phyloP scores from a whole-genome alignment of 2,329 filamentous ascomycete species.

The Arthroderma sp. region DNA sequence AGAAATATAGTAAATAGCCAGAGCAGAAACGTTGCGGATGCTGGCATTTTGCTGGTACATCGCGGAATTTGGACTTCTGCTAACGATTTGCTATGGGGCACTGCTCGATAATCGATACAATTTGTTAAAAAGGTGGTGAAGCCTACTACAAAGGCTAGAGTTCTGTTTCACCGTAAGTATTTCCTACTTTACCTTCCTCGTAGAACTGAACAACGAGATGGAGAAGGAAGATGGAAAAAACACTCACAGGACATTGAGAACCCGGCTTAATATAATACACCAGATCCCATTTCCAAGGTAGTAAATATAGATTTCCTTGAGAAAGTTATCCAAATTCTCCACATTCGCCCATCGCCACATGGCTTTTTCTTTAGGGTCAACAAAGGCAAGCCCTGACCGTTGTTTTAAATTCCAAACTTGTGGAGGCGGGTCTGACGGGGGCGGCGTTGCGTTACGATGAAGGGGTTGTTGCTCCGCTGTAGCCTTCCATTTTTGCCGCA shows the following conservation, averaged over 20 bases:
- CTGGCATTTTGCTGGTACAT: constrained; percentile 63
- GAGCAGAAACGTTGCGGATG: constrained; percentile 60
- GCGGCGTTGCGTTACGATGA: constrained; percentile 9
- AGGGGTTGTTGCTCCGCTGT: constrained; percentile 32
- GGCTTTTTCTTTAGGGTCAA: constrained; percentile 59
- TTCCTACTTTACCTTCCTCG: not conserved
- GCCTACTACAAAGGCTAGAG: constrained; percentile 67
- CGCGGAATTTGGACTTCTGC: constrained; percentile 54
- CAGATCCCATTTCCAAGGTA: constrained; percentile 71
- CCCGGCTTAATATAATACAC: constrained; percentile 64
- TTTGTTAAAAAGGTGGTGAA: constrained; percentile 74
- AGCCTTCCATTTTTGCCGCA: constrained; percentile 38
- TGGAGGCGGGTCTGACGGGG: not conserved
- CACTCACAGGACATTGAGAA: constrained; percentile 59
- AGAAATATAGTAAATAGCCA: constrained; percentile 82
- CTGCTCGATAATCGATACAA: constrained; percentile 67
- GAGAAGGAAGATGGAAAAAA: not conserved
- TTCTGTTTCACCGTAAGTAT: constrained; percentile 34
- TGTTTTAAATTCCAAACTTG: constrained; percentile 3
- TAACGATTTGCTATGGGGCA: constrained; percentile 52
- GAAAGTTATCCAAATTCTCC: constrained; percentile 75
- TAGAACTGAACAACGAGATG: not conserved
- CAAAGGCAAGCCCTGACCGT: constrained; percentile 23
- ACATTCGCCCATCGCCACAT: constrained; percentile 92
- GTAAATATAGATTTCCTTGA: constrained; percentile 76